phyloP scores from a whole-genome alignment of 192 early-diverging fungal species.

The Mortierella alpina region DNA sequence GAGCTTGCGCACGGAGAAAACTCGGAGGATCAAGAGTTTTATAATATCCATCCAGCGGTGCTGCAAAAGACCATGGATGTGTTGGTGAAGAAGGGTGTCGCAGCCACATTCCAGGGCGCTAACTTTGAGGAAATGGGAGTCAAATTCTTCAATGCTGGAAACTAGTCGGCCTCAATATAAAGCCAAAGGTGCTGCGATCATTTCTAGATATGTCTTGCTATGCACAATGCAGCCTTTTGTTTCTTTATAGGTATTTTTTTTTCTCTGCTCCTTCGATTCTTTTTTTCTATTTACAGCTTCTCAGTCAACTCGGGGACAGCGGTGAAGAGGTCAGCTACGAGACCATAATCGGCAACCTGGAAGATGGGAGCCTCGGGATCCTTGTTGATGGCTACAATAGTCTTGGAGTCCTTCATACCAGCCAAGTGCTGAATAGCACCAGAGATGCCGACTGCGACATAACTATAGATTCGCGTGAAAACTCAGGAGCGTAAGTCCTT shows the following conservation, averaged over 20 bases:
- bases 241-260: not conserved
- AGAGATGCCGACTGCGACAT: slow-evolving; percentile 95
- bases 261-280: not conserved
- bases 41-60: slow-evolving; percentile 74
- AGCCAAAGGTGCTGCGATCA: too few species aligned
- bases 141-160: slow-evolving; percentile 77
- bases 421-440: slow-evolving; percentile 98
- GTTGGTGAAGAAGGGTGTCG: slow-evolving; percentile 83
- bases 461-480: slow-evolving; percentile 58
- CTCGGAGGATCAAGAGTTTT: slow-evolving; percentile 84
- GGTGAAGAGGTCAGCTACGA: slow-evolving; percentile 95
- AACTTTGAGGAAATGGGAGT: slow-evolving; percentile 82
- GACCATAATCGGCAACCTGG: slow-evolving; percentile 96
- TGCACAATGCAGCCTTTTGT: not conserved
- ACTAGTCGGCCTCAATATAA: not conserved
- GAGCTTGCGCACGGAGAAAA: slow-evolving; percentile 90
- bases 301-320: slow-evolving; percentile 92
- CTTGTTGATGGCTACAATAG: slow-evolving; percentile 99
- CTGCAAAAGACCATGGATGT: slow-evolving; percentile 84
- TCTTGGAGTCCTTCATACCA: slow-evolving; percentile 99
- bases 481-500: not conserved
- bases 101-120: slow-evolving; percentile 80
- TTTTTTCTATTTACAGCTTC: slow-evolving; percentile 72
- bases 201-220: not conserved
- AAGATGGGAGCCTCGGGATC: slow-evolving; percentile 98